A percentile compares a stretch with the other conserved stretches of the same genome.
phyloP scores from a whole-genome alignment of 768 basidiomycete species.

The Chalciporus piperatus region DNA sequence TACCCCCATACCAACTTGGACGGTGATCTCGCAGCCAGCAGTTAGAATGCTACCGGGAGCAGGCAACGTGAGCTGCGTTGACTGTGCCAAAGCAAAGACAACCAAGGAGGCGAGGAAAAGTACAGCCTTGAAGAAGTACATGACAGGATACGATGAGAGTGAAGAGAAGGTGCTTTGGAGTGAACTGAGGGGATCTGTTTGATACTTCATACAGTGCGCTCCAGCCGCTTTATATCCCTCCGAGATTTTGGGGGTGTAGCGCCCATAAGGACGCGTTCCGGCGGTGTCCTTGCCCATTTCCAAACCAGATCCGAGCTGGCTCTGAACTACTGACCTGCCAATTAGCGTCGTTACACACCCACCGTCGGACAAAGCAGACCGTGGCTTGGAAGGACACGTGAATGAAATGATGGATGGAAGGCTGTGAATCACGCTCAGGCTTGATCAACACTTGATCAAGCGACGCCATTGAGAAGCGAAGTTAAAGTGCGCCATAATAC shows the following conservation, averaged over 20 bases:
- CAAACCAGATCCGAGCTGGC: background rate
- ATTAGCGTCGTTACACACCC: background rate
- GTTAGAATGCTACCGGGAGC: constrained; percentile 7
- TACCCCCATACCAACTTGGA: constrained; percentile 20
- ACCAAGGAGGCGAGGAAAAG: constrained; percentile 15
- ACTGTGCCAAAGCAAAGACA: constrained; percentile 16
- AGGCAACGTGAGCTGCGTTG: constrained; percentile 8
- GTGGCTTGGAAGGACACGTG: background rate
- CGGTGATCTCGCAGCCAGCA: constrained; percentile 5
- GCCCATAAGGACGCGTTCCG: too few relatives aligned
- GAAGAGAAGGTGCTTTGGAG: background rate
- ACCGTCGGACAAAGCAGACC: constrained; percentile 8
- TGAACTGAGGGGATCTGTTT: background rate
- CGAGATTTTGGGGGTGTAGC: background rate
- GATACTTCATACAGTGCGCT: background rate
- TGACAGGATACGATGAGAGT: constrained; percentile 1
- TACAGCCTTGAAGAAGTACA: constrained; percentile 14
- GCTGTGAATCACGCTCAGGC: background rate
- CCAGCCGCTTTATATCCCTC: constrained; percentile 16
- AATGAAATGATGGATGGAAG: background rate
- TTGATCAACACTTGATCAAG: constrained; percentile 11
- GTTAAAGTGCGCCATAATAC: too few relatives aligned
- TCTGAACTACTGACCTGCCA: background rate
- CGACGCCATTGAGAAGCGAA: too few relatives aligned
- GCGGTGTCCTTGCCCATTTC: too few relatives aligned